Conservation (phyloP, 1,139 yeast genomes). For the Candida neerlandica region DNA sequence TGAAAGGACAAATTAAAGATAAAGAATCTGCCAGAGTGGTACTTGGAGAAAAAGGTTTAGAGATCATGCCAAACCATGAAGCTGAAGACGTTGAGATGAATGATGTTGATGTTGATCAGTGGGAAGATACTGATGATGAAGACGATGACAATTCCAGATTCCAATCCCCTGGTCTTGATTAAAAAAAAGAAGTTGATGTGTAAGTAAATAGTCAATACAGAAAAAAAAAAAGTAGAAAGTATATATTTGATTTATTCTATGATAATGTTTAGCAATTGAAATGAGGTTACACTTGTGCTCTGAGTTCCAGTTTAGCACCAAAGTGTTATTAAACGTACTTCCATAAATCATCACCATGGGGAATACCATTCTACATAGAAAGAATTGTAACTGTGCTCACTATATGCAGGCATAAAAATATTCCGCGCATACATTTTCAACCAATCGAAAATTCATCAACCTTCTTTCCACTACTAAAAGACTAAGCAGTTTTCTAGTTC, state of each 20-base stretch:
- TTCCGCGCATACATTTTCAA: not conserved
- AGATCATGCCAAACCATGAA: slow-evolving; percentile 86
- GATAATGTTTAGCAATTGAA: no score
- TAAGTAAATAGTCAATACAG: not conserved
- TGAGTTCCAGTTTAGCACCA: no score
- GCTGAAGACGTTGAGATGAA: slow-evolving; percentile 56
- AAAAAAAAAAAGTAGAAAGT: not conserved
- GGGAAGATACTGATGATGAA: slow-evolving; percentile 58
- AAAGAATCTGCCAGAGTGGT: slow-evolving; percentile 79
- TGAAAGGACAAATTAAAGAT: slow-evolving; percentile 85
- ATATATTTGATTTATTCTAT: not conserved
- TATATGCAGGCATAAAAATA: not conserved
- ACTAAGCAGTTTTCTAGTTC: no score
- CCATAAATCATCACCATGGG: not conserved
- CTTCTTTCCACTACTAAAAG: not conserved
- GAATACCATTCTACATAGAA: no score
- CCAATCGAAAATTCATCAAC: slow-evolving; percentile 2
- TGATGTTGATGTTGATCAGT: slow-evolving; percentile 56
- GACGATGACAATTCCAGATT: slow-evolving; percentile 43
- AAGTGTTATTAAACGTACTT: no score
- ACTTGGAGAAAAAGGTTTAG: slow-evolving; percentile 63
- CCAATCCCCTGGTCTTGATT: slow-evolving; percentile 13
- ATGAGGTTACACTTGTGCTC: no score
- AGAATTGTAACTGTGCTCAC: not conserved
- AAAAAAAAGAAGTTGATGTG: not conserved